Conservation (phyloP, 2,329 filamentous ascomycete species). For the Epichloe coenophiala region DNA sequence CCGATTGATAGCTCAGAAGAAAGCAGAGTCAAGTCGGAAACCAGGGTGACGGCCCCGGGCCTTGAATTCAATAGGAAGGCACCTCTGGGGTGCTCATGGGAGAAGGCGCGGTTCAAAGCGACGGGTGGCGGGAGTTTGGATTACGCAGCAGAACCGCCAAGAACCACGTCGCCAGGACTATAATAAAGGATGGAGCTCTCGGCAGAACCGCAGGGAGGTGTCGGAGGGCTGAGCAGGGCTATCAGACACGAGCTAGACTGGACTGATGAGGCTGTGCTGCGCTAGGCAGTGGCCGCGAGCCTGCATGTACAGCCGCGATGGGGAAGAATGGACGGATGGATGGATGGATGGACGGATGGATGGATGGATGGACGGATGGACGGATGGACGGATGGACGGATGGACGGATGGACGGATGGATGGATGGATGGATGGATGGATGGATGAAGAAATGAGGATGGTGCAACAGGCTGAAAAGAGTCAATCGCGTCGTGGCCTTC, state of each 20-base stretch:
- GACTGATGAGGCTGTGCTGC: no score
- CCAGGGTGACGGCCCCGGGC: neutral
- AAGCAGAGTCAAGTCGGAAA: neutral
- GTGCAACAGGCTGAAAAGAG: no score
- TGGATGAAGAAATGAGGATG: no score
- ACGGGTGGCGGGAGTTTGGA: neutral
- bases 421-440: no score
- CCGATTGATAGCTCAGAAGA: neutral
- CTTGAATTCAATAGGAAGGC: neutral
- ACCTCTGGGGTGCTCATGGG: slow-evolving; percentile 2
- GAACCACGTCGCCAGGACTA: neutral
- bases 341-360: neutral
- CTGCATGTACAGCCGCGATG: no score
- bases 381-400: no score
- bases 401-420: no score
- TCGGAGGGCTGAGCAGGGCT: no score
- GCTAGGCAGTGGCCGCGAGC: no score
- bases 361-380: neutral
- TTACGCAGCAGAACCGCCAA: neutral
- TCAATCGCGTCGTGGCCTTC: no score
- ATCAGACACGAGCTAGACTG: no score
- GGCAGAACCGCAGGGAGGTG: neutral
- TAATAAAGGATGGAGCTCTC: neutral
- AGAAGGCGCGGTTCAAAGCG: neutral
- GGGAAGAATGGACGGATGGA: no score